Percentiles rank a stretch among this genome's conserved stretches.
phyloP scores from a whole-genome alignment of 768 basidiomycete species.

The Auricularia heimuer region DNA sequence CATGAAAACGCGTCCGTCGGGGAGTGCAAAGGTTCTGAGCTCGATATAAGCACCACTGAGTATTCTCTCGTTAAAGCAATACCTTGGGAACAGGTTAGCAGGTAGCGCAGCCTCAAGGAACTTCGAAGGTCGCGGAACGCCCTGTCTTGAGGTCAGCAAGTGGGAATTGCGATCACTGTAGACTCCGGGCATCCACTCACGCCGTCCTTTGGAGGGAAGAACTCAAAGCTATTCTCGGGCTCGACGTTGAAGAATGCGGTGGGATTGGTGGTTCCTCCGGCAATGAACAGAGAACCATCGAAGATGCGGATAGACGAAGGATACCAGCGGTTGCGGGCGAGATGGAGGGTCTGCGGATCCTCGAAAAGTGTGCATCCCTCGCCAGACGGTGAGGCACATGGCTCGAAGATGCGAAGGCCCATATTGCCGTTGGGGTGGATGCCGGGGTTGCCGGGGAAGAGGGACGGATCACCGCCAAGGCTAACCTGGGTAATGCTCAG shows the following conservation, averaged over 20 bases:
- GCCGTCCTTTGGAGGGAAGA: conserved; percentile 24
- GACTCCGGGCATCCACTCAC: not conserved
- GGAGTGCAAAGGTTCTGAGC: conserved; percentile 16
- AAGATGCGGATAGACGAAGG: conserved; percentile 1
- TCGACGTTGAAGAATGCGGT: conserved; percentile 20
- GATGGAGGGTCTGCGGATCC: conserved; percentile 48
- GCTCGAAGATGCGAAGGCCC: conserved; percentile 23
- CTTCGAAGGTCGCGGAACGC: not conserved
- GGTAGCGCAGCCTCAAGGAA: not conserved
- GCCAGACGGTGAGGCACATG: conserved; percentile 18
- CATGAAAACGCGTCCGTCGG: conserved; percentile 50
- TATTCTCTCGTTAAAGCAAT: too few species aligned
- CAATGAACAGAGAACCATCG: conserved; percentile 37
- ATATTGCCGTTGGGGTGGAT: conserved; percentile 7
- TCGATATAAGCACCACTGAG: too few species aligned
- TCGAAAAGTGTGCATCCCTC: conserved; percentile 43
- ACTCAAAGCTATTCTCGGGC: conserved; percentile 23
- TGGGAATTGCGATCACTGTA: not conserved
- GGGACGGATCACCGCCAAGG: conserved; percentile 6
- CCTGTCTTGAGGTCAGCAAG: not conserved
- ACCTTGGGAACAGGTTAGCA: not conserved
- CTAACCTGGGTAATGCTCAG: conserved; percentile 11
- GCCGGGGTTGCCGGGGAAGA: conserved; percentile 6
- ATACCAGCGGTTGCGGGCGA: conserved; percentile 36
- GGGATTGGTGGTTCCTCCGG: conserved; percentile 30